phyloP scores from a whole-genome alignment of 2,329 filamentous ascomycete species.

The Fonsecaea erecta region DNA sequence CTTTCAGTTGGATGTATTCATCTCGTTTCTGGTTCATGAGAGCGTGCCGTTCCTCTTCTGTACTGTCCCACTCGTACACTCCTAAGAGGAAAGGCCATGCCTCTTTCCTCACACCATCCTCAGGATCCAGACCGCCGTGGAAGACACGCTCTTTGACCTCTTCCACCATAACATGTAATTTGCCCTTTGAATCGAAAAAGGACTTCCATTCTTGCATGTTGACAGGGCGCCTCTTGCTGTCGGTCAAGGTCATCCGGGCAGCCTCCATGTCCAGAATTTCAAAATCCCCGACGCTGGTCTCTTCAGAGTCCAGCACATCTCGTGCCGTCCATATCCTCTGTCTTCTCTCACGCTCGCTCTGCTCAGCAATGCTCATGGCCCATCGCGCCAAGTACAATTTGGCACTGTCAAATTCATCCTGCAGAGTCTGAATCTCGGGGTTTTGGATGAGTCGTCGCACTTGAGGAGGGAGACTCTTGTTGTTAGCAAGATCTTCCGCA shows the following conservation, averaged over 20 bases:
- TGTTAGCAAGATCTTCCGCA: slow-evolving; percentile 88
- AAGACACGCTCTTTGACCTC: slow-evolving; percentile 98
- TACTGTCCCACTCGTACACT: slow-evolving; percentile 92
- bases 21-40: slow-evolving; percentile 84
- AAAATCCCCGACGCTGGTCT: slow-evolving; percentile 93
- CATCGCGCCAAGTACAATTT: slow-evolving; percentile 91
- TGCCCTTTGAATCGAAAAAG: slow-evolving; percentile 80
- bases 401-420: slow-evolving; percentile 97
- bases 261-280: slow-evolving; percentile 84
- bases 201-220: slow-evolving; percentile 85
- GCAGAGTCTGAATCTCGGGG: slow-evolving; percentile 90
- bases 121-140: slow-evolving; percentile 84
- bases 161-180: slow-evolving; percentile 77
- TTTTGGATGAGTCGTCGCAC: slow-evolving; percentile 83
- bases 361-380: slow-evolving; percentile 98
- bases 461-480: slow-evolving; percentile 87
- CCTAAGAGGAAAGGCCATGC: slow-evolving; percentile 94
- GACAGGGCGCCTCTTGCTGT: slow-evolving; percentile 72
- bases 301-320: slow-evolving; percentile 90
- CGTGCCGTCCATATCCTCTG: slow-evolving; percentile 91
- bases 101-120: slow-evolving; percentile 92
- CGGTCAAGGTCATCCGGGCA: slow-evolving; percentile 72
- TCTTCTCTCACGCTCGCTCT: slow-evolving; percentile 84
- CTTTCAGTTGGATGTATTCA: slow-evolving; percentile 92
- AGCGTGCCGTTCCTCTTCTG: slow-evolving; percentile 78